Conservation (phyloP, 257 asterid genomes). For the Lantana camara region DNA sequence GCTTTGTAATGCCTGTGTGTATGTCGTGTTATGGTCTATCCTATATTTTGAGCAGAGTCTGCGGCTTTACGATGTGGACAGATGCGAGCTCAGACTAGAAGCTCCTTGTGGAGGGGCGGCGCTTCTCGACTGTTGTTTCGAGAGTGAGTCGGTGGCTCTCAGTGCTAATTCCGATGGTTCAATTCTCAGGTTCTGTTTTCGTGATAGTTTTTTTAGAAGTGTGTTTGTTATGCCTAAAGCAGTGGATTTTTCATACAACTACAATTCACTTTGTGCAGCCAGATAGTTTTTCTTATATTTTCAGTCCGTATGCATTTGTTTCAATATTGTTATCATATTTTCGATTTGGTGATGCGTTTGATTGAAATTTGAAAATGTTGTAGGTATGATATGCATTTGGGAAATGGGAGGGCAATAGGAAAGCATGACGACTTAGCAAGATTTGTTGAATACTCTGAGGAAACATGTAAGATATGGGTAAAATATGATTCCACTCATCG, state of each 20-base stretch:
- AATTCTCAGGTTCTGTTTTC: slow-evolving; percentile 56
- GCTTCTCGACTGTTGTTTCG: slow-evolving; percentile 81
- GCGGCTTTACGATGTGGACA: slow-evolving; percentile 75
- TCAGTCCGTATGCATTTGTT: slow-evolving; percentile 23
- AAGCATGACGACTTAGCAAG: slow-evolving; percentile 73
- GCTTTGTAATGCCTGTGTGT: background rate
- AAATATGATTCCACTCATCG: slow-evolving; percentile 18
- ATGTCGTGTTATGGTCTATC: background rate
- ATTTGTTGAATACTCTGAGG: slow-evolving; percentile 73
- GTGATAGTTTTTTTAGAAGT: background rate
- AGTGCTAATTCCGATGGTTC: slow-evolving; percentile 77
- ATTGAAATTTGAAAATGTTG: slow-evolving; percentile 28
- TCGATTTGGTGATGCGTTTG: slow-evolving; percentile 24
- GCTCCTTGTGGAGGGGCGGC: slow-evolving; percentile 45
- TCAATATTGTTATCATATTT: slow-evolving; percentile 16
- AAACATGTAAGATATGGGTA: slow-evolving; percentile 59
- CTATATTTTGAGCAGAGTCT: slow-evolving; percentile 53
- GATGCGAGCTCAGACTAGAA: slow-evolving; percentile 60
- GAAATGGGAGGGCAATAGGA: slow-evolving; percentile 53
- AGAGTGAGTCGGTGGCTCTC: slow-evolving; percentile 58
- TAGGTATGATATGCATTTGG: slow-evolving; percentile 81
- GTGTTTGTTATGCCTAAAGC: background rate
- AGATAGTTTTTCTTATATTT: slow-evolving; percentile 5
- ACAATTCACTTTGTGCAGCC: background rate
- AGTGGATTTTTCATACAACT: background rate